Evolutionary conservation across 441 rosid genomes (phyloP), one percentile per base, ranked within the genome.

Genomic region (Daphne laureola): DNA sequence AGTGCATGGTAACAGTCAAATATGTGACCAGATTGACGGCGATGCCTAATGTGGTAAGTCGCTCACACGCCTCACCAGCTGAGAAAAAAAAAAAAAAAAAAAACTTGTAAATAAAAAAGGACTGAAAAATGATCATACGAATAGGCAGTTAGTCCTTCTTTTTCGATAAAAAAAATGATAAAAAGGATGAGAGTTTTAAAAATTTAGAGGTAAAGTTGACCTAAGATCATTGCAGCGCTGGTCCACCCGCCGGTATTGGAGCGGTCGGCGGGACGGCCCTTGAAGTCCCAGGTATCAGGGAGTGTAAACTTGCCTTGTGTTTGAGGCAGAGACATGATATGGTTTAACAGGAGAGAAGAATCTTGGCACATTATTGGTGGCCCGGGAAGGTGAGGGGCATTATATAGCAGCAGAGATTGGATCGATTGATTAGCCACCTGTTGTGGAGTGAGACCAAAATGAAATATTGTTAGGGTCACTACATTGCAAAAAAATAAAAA

Each of bases 11-110:
- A 1, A 71, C 87, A 9, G 87, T 91, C 80, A 91, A 17, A 69
- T 91, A 91, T 0, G 96, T 91, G 72, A 87, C 96, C 67, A 91
- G 61, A 54, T 91, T 91, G 40, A 87, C 96, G 4, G 88, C 98
- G 17, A 91, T 84, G 45, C 98, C 98, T 1, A 91, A 82, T 54
- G 93, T 91, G 4, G 98, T 87, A 17, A 91, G 76, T 75, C 98
- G 78, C 79, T 91, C 98, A 45, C 75, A 74, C 8, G 74, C 78
- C 74, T 91, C 96, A 12, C 69, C 80, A 59, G 91, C 97, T 90
- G 72, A 62, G 69, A n/a, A n/a, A n/a, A n/a, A n/a, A 0, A 36
- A 26, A 12, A 31, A 25, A 46, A 9, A 11, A 7, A 8, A 44
- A 31, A 13, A 27, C 35, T 2, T 26, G 46, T 14, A 49, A 8